These are phyloP conservation scores for Paulownia fortunei DNA, from an alignment of 257 asterid species.

Conservation along the genomic window DNA sequence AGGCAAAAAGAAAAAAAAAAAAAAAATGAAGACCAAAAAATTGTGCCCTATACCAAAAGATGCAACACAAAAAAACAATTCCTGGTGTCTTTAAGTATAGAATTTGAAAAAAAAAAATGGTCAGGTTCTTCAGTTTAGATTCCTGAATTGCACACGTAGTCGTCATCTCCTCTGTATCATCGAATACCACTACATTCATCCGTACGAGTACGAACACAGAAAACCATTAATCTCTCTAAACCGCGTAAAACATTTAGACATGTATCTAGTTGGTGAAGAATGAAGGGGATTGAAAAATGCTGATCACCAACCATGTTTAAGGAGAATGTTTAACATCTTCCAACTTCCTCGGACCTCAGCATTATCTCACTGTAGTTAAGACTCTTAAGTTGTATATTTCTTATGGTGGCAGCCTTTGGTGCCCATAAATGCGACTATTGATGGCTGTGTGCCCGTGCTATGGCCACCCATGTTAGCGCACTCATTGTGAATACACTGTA, in stretches of 20 bases:
- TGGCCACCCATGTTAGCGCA: neutral
- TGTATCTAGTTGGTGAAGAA: constrained; percentile 6
- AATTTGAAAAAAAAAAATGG: too few species aligned
- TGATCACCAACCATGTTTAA: constrained; percentile 30
- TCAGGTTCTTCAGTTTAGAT: too few species aligned
- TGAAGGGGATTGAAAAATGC: neutral
- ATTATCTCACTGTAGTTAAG: constrained; percentile 25
- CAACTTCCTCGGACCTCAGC: neutral
- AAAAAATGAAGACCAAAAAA: too few species aligned
- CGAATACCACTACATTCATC: too few species aligned
- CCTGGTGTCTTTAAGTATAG: too few species aligned
- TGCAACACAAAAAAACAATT: too few species aligned
- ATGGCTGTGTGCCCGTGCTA: constrained; percentile 31
- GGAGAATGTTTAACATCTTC: neutral
- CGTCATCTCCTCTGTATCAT: too few species aligned
- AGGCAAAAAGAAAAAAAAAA: too few species aligned
- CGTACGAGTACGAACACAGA: neutral
- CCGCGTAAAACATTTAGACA: neutral
- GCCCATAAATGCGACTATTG: constrained; percentile 30
- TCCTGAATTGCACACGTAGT: too few species aligned
- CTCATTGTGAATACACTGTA: neutral
- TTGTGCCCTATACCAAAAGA: too few species aligned
- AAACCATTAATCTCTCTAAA: neutral
- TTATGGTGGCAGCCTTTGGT: neutral
- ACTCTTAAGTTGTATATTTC: constrained; percentile 23